phyloP scores from a whole-genome alignment of 2,329 filamentous ascomycete species.

The Alternaria ventricosa region DNA sequence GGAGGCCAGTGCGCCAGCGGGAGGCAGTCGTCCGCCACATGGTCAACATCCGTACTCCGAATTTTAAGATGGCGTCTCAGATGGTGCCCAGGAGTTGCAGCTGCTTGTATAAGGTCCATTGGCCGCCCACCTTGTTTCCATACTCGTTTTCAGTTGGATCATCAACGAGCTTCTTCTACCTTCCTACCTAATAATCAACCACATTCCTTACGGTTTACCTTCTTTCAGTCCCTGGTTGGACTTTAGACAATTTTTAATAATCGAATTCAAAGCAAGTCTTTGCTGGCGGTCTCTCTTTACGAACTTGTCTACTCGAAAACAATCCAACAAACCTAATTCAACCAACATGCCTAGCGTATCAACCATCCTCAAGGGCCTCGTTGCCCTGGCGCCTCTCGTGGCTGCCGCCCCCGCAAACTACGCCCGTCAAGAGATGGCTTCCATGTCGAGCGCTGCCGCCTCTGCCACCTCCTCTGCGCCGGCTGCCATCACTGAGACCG shows the following conservation, averaged over 20 bases:
- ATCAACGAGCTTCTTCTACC: conserved; percentile 41
- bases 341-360: conserved; percentile 48
- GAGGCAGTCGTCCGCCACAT: conserved; percentile 41
- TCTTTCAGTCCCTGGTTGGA: conserved; percentile 50
- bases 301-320: conserved; percentile 21
- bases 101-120: conserved; percentile 48
- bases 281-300: conserved; percentile 43
- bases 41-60: conserved; percentile 46
- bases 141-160: conserved; percentile 47
- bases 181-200: conserved; percentile 46
- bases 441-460: conserved; percentile 1
- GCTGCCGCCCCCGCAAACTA: conserved; percentile 40
- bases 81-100: conserved; percentile 37
- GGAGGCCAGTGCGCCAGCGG: conserved; percentile 41
- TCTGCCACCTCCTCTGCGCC: conserved; percentile 6
- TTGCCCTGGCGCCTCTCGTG: conserved; percentile 45
- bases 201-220: conserved; percentile 48
- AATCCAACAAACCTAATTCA: conserved; percentile 39
- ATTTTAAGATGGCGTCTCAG: conserved; percentile 48
- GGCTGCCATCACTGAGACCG: conserved; percentile 21
- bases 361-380: conserved; percentile 43
- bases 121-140: conserved; percentile 46
- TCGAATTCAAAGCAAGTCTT: conserved; percentile 48
- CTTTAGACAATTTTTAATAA: conserved; percentile 45
- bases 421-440: conserved; percentile 28